These are phyloP conservation scores for Penicillium lagena DNA, from an alignment of 495 filamentous ascomycete genomes.

Conservation along the genomic window DNA sequence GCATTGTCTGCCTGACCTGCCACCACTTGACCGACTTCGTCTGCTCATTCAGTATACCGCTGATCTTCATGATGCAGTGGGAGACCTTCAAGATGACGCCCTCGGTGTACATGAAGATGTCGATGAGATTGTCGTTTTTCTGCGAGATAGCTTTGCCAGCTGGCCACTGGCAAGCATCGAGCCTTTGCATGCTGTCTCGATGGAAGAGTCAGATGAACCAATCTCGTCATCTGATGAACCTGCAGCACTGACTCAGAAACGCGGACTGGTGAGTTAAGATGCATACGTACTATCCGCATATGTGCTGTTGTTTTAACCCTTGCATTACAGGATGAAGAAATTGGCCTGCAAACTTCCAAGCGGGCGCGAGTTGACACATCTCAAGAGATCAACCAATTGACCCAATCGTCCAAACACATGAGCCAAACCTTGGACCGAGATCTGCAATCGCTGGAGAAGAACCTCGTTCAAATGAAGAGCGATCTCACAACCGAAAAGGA, in stretches of 20 bases:
- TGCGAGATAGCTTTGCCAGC: slow-evolving; percentile 25
- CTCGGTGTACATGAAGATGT: slow-evolving; percentile 38
- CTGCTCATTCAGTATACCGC: slow-evolving; percentile 32
- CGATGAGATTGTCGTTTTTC: slow-evolving; percentile 34
- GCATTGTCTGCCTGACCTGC: slow-evolving; percentile 40
- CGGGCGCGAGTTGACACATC: slow-evolving; percentile 20
- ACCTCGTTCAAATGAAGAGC: slow-evolving; percentile 28
- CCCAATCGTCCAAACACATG: slow-evolving; percentile 24
- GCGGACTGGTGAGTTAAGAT: slow-evolving; percentile 24
- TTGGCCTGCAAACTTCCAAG: slow-evolving; percentile 21
- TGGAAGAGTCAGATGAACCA: slow-evolving; percentile 17
- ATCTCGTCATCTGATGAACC: slow-evolving; percentile 14
- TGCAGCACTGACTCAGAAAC: slow-evolving; percentile 20
- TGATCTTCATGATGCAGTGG: slow-evolving; percentile 37
- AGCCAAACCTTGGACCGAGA: slow-evolving; percentile 27
- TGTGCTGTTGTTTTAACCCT: slow-evolving; percentile 2
- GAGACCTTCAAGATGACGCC: slow-evolving; percentile 42
- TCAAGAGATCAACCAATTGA: slow-evolving; percentile 28
- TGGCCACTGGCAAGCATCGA: slow-evolving; percentile 42
- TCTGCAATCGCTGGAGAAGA: slow-evolving; percentile 25
- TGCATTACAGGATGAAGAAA: slow-evolving; percentile 21
- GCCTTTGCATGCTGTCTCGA: slow-evolving; percentile 24
- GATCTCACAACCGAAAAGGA: slow-evolving; percentile 24
- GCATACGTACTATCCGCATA: not conserved
- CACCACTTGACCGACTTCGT: slow-evolving; percentile 29